Conservation (phyloP, 176 grass and related monocot species). For the Rhynchospora pubera region DNA sequence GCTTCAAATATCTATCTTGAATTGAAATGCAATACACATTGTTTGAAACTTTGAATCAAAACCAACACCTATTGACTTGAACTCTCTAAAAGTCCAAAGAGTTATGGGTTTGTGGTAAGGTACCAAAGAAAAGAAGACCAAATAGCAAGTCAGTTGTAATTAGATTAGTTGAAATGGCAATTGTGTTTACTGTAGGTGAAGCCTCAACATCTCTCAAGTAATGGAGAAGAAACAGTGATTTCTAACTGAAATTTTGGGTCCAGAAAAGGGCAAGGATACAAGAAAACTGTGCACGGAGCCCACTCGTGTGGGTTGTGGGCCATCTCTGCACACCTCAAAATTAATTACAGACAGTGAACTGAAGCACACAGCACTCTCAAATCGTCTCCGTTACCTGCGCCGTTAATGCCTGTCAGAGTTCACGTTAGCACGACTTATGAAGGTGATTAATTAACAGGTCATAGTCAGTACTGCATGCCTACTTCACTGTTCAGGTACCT, state of each 20-base stretch:
- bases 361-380: too few relatives aligned
- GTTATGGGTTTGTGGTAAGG: neutral
- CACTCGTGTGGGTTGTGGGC: neutral
- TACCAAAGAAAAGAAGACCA: neutral
- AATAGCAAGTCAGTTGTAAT: neutral
- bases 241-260: neutral
- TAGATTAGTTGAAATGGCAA: neutral
- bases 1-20: too few relatives aligned
- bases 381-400: too few relatives aligned
- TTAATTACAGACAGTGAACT: neutral
- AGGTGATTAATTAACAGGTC: too few relatives aligned
- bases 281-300: neutral
- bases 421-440: too few relatives aligned
- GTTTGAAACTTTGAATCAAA: too few relatives aligned
- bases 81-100: too few relatives aligned
- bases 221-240: neutral
- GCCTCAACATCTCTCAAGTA: neutral
- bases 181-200: neutral
- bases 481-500: too few relatives aligned
- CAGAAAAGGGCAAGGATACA: conserved; percentile 13
- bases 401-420: too few relatives aligned
- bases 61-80: too few relatives aligned
- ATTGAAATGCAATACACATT: too few relatives aligned
- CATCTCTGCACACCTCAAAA: neutral
- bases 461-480: too few relatives aligned